phyloP scores from a whole-genome alignment of 2,329 filamentous ascomycete genomes.

The Paecilomyces sp. region DNA sequence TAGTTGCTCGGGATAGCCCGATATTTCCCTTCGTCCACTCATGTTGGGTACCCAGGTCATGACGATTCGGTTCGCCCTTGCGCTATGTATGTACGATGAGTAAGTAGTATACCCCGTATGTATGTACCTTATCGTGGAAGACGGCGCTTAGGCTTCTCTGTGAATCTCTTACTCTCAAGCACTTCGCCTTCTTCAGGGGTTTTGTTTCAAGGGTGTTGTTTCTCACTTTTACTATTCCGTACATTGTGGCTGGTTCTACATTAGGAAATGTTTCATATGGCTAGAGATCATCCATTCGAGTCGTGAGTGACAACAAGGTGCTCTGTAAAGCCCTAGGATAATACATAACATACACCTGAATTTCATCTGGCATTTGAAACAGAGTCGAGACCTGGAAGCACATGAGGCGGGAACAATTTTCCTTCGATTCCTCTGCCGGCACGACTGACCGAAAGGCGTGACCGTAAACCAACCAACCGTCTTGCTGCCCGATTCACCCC shows the following conservation, averaged over 20 bases:
- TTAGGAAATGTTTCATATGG: background rate
- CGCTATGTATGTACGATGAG: background rate
- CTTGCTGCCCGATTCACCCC: background rate
- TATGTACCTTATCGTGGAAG: background rate
- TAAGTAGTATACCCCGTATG: too few species aligned
- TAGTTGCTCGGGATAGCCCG: background rate
- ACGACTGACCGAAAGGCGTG: background rate
- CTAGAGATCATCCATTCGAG: background rate
- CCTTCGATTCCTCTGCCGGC: background rate
- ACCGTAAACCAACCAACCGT: background rate
- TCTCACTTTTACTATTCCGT: background rate
- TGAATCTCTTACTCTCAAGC: background rate
- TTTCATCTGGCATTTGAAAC: background rate
- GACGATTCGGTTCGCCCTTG: background rate
- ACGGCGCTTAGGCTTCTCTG: background rate
- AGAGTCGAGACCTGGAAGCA: background rate
- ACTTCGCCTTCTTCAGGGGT: background rate
- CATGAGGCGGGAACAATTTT: background rate
- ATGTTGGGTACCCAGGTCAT: background rate
- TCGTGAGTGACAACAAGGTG: background rate
- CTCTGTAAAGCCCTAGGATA: background rate
- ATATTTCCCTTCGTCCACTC: background rate
- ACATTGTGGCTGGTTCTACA: background rate
- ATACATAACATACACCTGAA: background rate
- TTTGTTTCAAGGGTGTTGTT: background rate